Conservation (phyloP, 1,139 yeast species). For the Candida dubliniensis region DNA sequence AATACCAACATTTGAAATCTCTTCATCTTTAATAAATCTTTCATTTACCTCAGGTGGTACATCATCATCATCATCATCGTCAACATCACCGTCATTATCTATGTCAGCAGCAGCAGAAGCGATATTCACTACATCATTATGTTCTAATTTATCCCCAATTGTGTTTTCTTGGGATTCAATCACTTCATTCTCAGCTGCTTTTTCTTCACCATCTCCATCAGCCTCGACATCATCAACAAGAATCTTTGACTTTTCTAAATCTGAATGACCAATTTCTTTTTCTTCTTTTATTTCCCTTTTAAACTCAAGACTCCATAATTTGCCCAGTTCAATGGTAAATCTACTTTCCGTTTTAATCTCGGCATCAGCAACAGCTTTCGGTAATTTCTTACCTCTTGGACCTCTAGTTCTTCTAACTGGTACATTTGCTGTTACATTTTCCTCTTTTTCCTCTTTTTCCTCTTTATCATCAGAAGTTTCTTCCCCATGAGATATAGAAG, state of each 20-base stretch:
- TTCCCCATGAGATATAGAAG: conserved; percentile 8
- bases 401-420: conserved; percentile 58
- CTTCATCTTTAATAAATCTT: background rate
- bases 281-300: conserved; percentile 7
- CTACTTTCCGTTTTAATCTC: conserved; percentile 30
- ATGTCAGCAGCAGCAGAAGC: too few relatives aligned
- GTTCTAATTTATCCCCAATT: too few relatives aligned
- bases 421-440: conserved; percentile 17
- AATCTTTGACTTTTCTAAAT: background rate
- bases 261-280: background rate
- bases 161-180: background rate
- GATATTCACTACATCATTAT: too few relatives aligned
- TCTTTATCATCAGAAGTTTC: conserved; percentile 5
- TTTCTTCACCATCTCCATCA: background rate
- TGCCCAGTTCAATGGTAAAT: conserved; percentile 32
- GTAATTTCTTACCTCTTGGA: conserved; percentile 76
- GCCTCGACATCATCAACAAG: conserved; percentile 2
- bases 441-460: conserved; percentile 8
- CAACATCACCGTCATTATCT: background rate
- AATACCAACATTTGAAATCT: background rate
- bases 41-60: background rate
- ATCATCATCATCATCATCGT: background rate
- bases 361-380: conserved; percentile 56
- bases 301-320: conserved; percentile 37
- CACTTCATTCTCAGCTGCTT: background rate